Evolutionary conservation across 2,329 filamentous ascomycete genomes (phyloP), one percentile per base, ranked within the genome.

Genomic region (Emmonsiellopsis sp.): DNA sequence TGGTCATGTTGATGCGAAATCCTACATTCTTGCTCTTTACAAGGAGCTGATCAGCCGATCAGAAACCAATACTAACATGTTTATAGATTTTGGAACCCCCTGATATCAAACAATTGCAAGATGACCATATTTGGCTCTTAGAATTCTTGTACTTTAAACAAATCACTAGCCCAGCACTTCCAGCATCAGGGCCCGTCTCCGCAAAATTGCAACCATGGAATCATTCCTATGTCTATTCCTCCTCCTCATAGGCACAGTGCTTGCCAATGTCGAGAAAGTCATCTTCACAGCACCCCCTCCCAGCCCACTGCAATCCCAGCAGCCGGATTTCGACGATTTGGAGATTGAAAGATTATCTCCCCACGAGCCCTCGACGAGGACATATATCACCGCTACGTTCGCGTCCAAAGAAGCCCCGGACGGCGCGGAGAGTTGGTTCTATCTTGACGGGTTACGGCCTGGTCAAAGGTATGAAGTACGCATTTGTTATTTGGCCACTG

Each of bases 401-500:
- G 83, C 88, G 9, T 77, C 72, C 6, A 61, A 72, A 6, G 65
- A 72, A 2, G 65, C 70, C 33, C 77, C 77, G 8, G 67, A 74
- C 10, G 88, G 87, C 6, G 71, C 75, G 9, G 76, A 84, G 50
- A 85, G 86, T 32, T 97, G 93, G 93, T 80, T 90, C 60, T 72
- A 92, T 6, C 79, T 98, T 5, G 80, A 86, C 53, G 73, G 77
- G 36, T 76, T 98, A 52, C 76, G 71, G n/a, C 78, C 82, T 37
- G 81, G 82, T 9, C 85, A 86, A 63, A 81, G 90, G 59, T 96
- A 97, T 76, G 93, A 98, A 74, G 80, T 95, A 48, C 84, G 93
- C 52, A 78, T 96, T 55, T 97, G 92, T 73, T 98, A 92, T 91
- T 79, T 89, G 56, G 93, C 93, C 42, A 93, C 86, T 56, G 92